Percentiles rank a stretch among this genome's conserved stretches.
These are phyloP conservation scores for Coix lacrymajobi DNA, from an alignment of 176 grass and related monocot genomes.

Conservation along the genomic window DNA sequence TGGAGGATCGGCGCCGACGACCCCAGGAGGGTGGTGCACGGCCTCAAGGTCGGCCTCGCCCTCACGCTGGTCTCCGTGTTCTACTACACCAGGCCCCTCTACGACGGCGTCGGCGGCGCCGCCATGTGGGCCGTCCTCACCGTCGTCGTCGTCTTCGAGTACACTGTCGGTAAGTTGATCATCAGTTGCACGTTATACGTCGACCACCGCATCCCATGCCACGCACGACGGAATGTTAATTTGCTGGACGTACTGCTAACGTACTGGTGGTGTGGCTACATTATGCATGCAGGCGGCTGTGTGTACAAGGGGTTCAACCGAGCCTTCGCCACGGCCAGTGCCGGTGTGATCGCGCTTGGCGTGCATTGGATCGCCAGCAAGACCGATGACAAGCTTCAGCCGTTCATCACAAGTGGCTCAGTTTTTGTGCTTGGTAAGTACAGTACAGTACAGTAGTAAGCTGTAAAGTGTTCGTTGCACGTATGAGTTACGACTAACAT, in stretches of 20 bases:
- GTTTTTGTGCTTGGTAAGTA: constrained; percentile 76
- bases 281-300: constrained; percentile 53
- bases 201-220: background rate
- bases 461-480: background rate
- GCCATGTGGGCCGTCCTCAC: constrained; percentile 48
- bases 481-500: background rate
- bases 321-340: constrained; percentile 58
- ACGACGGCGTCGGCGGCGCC: constrained; percentile 26
- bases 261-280: background rate
- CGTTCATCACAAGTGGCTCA: constrained; percentile 54
- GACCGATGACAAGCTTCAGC: constrained; percentile 49
- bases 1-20: constrained; percentile 45
- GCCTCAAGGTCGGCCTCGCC: constrained; percentile 34
- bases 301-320: constrained; percentile 93
- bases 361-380: constrained; percentile 69
- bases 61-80: constrained; percentile 43
- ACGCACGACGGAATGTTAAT: background rate
- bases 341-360: constrained; percentile 62
- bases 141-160: constrained; percentile 60
- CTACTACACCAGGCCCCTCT: constrained; percentile 44
- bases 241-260: background rate
- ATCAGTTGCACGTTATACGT: background rate
- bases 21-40: constrained; percentile 34
- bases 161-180: constrained; percentile 71
- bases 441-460: background rate